These are phyloP conservation scores for Lepidium didymum DNA, from an alignment of 345 rosid genomes.

Conservation along the genomic window DNA sequence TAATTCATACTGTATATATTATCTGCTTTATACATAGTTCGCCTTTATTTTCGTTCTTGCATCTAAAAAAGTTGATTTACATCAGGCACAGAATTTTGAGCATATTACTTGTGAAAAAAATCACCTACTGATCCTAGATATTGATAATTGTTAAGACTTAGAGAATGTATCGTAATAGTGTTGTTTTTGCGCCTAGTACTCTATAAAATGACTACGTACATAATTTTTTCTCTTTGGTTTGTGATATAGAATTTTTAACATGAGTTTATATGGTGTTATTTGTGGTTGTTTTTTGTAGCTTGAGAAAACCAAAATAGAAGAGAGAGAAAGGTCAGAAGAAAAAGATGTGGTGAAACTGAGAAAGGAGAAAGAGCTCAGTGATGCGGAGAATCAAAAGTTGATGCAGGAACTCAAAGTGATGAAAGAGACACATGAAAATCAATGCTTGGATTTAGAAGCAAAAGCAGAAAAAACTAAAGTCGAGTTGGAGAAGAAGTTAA, in stretches of 20 bases:
- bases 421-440: conserved; percentile 49
- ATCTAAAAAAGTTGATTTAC: conserved; percentile 2
- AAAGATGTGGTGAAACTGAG: conserved; percentile 42
- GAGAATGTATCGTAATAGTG: not conserved
- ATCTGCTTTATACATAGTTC: not conserved
- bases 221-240: not conserved
- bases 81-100: not conserved
- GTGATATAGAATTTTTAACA: not conserved
- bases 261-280: not conserved
- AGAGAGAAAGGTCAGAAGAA: conserved; percentile 62
- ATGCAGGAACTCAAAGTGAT: conserved; percentile 52
- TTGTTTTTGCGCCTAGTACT: not conserved
- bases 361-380: conserved; percentile 48
- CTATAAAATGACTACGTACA: not conserved
- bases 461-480: conserved; percentile 43
- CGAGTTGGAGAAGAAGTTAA: conserved; percentile 52
- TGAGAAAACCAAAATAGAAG: conserved; percentile 63
- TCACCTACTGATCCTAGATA: not conserved
- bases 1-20: conserved; percentile 3
- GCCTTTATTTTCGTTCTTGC: not conserved
- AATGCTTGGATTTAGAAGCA: conserved; percentile 46
- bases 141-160: not conserved
- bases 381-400: conserved; percentile 52
- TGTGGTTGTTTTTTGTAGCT: conserved; percentile 36
- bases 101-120: not conserved